A percentile compares a stretch with the other conserved stretches of the same genome.
phyloP scores from a whole-genome alignment of 1,284 basidiomycete genomes.

The Schizopora paradoxa region DNA sequence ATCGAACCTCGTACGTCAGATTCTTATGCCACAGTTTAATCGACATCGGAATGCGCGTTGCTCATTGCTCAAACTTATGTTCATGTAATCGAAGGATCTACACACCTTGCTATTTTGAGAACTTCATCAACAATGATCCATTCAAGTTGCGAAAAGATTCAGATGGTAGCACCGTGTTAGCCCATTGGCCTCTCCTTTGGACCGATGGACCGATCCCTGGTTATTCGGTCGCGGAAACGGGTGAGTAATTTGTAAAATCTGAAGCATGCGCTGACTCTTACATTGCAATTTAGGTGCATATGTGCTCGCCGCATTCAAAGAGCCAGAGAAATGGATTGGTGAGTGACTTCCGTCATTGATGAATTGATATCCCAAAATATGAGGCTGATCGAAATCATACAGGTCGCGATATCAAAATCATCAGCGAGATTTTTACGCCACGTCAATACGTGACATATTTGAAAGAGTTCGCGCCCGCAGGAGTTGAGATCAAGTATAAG shows the following conservation, averaged over 20 bases:
- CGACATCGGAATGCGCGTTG: no score
- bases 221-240: slow-evolving; percentile 26
- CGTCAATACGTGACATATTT: slow-evolving; percentile 24
- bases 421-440: slow-evolving; percentile 21
- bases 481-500: no score
- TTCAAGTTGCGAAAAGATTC: slow-evolving; percentile 9
- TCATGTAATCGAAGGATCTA: no score
- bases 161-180: slow-evolving; percentile 14
- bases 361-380: not conserved
- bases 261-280: no score
- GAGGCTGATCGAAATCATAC: not conserved
- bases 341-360: slow-evolving; percentile 4
- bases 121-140: slow-evolving; percentile 16
- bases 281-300: no score
- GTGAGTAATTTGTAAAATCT: no score
- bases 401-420: slow-evolving; percentile 25
- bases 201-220: slow-evolving; percentile 23
- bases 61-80: no score
- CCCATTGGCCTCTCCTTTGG: slow-evolving; percentile 22
- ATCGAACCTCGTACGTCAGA: slow-evolving; percentile 13
- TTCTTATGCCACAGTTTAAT: slow-evolving; percentile 1
- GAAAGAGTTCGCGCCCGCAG: no score
- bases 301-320: slow-evolving; percentile 24
- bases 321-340: slow-evolving; percentile 26
- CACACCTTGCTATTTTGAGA: slow-evolving; percentile 24